Conservation (phyloP, 805 yeast species). For the Cyberlindnera petersonii region DNA sequence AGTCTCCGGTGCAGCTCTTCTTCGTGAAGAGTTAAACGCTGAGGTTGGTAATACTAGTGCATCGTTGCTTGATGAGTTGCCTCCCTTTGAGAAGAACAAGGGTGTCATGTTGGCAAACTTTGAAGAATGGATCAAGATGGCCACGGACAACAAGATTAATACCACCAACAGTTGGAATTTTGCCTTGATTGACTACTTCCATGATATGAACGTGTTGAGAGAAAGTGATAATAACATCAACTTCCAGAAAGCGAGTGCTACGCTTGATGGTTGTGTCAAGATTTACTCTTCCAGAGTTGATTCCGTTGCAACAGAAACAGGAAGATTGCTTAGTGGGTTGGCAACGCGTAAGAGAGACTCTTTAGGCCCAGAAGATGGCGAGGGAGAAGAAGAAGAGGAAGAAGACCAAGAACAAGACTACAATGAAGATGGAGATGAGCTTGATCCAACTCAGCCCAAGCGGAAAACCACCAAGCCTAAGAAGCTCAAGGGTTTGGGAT, state of each 20-base stretch:
- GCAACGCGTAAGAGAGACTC: constrained; percentile 35
- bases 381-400: constrained; percentile 25
- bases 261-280: constrained; percentile 91
- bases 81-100: constrained; percentile 28
- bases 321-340: constrained; percentile 72
- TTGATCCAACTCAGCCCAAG: constrained; percentile 3
- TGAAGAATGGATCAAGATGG: constrained; percentile 30
- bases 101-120: constrained; percentile 33
- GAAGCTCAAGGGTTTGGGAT: constrained; percentile 30
- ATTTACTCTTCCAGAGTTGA: constrained; percentile 91
- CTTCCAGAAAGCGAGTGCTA: constrained; percentile 86
- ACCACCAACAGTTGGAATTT: constrained; percentile 85
- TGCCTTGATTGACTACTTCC: constrained; percentile 87
- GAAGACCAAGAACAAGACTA: constrained; percentile 2
- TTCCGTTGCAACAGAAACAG: constrained; percentile 87
- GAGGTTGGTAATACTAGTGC: constrained; percentile 13
- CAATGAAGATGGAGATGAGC: constrained; percentile 1
- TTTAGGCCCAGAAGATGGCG: constrained; percentile 22
- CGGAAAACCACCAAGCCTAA: constrained; percentile 18
- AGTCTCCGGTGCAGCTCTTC: constrained; percentile 31
- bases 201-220: constrained; percentile 68
- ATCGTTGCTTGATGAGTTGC: constrained; percentile 24
- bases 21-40: constrained; percentile 28
- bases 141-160: constrained; percentile 55
- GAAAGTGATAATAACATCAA: constrained; percentile 77